Base-by-base conservation (phyloP, 768 basidiomycete species). In the Kwoniella europaea region DNA sequence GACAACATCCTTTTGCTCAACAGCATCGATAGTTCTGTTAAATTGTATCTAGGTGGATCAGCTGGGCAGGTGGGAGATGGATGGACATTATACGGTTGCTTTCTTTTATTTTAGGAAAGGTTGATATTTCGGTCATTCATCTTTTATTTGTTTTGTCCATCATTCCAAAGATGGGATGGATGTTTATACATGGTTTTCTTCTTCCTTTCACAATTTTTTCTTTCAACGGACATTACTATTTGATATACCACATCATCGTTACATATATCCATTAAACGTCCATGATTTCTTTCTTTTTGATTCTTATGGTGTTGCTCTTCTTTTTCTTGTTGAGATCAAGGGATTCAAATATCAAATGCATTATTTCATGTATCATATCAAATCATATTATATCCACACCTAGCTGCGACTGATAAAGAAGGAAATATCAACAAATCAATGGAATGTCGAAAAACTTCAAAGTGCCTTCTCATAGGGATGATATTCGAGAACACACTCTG, bases 371-470 rank as follows among this genome's bases (percentile, higher is more conserved):
- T 50, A 50, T 50, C 46, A 50, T 50, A 50, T 50, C 46, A 50
- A 18, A 50, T 50, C 44, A 46, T 46, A 46, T 46, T 6, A 46
- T 46, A 46, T 44, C 44, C 46, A 50, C 46, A 50, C 18, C 10
- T 35, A 59, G 13, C 16, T 27, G 41, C 4, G 35, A 59, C 29
- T 29, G 9, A 59, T 41, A 59, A 20, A 29, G n/a, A 27, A 16
- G 15, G n/a, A n/a, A 29, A 29, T 10, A 63, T 46, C 18, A n/a
- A 29, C 22, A 9, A 7, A 41, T 18, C 10, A 24, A 5, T 35
- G 43, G 15, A 22, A 66, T 66, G 65, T 66, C 12, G 55, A 9
- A 55, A 42, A 20, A 55, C 67, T 68, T 68, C 67, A 68, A 68
- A 68, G 60, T 56, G 59, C 58, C 42, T 22, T 16, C 44, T 42